Evolutionary conservation across 1,284 basidiomycete genomes (phyloP).

Genomic region (Afroboletus lepidellus): DNA sequence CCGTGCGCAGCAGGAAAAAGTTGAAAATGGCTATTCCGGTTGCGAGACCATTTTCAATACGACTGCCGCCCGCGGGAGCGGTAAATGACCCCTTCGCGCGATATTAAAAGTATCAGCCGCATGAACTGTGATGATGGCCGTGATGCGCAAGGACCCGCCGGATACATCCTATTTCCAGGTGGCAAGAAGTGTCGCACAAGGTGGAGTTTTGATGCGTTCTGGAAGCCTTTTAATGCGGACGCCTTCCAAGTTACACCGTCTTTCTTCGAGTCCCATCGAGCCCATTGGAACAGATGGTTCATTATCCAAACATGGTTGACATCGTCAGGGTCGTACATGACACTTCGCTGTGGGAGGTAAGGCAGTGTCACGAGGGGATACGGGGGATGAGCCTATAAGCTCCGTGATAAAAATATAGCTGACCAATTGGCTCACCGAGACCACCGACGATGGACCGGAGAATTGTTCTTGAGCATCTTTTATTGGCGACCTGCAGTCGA

Average conservation of each 20-base stretch:
- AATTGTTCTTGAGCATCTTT: too few relatives aligned
- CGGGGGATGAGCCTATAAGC: slow-evolving; percentile 16
- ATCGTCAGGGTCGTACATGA: slow-evolving; percentile 45
- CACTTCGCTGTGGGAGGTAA: slow-evolving; percentile 15
- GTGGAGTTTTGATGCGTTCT: slow-evolving; percentile 45
- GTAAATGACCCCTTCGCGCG: slow-evolving; percentile 41
- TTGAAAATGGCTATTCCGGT: slow-evolving; percentile 36
- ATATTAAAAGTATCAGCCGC: slow-evolving; percentile 41
- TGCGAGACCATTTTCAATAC: slow-evolving; percentile 39
- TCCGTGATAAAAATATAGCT: slow-evolving; percentile 17
- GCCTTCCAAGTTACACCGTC: slow-evolving; percentile 38
- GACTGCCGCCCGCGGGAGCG: slow-evolving; percentile 36
- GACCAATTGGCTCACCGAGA: not conserved
- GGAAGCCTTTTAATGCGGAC: slow-evolving; percentile 45
- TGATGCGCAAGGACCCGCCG: slow-evolving; percentile 24
- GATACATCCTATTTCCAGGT: slow-evolving; percentile 37
- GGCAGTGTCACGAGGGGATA: slow-evolving; percentile 30
- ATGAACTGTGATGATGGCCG: slow-evolving; percentile 45
- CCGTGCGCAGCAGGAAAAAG: slow-evolving; percentile 40
- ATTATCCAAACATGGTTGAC: slow-evolving; percentile 38
- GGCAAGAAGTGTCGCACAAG: slow-evolving; percentile 37
- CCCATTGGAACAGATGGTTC: slow-evolving; percentile 54
- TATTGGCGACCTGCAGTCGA: too few relatives aligned
- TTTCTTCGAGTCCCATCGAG: slow-evolving; percentile 45
- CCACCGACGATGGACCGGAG: too few relatives aligned